Base-by-base conservation (phyloP, 1,139 yeast genomes). In the Candida smagusa region DNA sequence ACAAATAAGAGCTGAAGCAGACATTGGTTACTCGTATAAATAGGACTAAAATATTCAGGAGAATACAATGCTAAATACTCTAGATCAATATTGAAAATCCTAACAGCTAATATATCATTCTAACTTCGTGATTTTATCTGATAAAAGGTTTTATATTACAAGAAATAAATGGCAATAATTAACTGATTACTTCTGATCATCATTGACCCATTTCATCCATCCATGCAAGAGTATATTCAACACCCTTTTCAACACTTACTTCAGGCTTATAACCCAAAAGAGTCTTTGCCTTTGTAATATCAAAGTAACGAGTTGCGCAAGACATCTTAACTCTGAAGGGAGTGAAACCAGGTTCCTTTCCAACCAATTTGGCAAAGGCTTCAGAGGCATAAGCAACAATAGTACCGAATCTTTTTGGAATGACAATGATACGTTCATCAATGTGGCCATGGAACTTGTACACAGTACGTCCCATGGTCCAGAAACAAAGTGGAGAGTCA, bases 391-490 rank as follows among this genome's bases (percentile, higher is more conserved):
- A 84, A 7, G 97, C 97, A 35, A 85, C 81, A 3, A 71, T 72
- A 43, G 90, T 73, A 1, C 96, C 98, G 11, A 88, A 63, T 0
- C 84, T 78, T 51, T 84, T 77, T 32, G 74, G 74, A 44, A 94
- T 74, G 9, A 81, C 89, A 49, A 88, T 79, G 48, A 81, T 83
- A 39, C 65, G 72, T 21, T 74, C 73, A 46, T 85, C 94, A 38
- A 85, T 74, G 54, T 83, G 84, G 1, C 97, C 97, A 61, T 89
- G 96, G 22, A 92, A 92, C 55, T 90, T 90, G 97, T 97, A 92
- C 16, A 92, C 95, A 2, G 96, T 85, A 55, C 97, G 79, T 4
- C 97, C 97, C 51, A 94, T 72, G 4, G 97, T 88, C 97, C 98
- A 94, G 62, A 94, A 94, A 63, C 90, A 94, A 13, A 95, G 79